Conservation (phyloP, 768 basidiomycete genomes). For the Tricholoma sp. region DNA sequence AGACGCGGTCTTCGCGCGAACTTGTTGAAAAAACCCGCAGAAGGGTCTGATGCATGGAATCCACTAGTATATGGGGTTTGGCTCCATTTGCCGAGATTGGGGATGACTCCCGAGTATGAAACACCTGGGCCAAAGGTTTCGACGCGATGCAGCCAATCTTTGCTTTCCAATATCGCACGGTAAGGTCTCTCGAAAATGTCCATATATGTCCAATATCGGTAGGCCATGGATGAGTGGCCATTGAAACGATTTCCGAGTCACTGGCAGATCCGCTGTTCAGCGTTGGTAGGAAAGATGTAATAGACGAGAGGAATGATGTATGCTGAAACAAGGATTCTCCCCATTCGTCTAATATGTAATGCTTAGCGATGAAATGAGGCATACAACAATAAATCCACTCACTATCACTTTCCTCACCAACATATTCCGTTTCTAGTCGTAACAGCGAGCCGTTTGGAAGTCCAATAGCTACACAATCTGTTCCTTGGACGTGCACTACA, state of each 20-base stretch:
- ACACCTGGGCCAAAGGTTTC: conserved; percentile 39
- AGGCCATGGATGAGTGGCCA: conserved; percentile 71
- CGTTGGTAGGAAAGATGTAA: conserved; percentile 61
- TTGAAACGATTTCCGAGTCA: conserved; percentile 60
- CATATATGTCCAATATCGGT: conserved; percentile 73
- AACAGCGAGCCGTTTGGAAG: conserved; percentile 59
- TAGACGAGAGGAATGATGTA: conserved; percentile 59
- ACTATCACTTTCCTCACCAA: conserved; percentile 58
- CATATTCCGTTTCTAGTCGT: conserved; percentile 61
- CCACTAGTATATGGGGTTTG: conserved; percentile 46
- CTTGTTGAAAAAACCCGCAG: conserved; percentile 55
- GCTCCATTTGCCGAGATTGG: conserved; percentile 23
- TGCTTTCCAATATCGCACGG: conserved; percentile 80
- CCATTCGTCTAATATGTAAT: conserved; percentile 56
- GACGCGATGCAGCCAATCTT: conserved; percentile 69
- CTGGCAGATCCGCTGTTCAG: conserved; percentile 40
- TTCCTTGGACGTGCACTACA: conserved; percentile 62
- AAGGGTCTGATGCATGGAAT: conserved; percentile 56
- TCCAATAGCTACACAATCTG: conserved; percentile 60
- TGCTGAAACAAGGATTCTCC: conserved; percentile 60
- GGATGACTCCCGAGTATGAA: conserved; percentile 26
- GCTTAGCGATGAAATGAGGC: conserved; percentile 8
- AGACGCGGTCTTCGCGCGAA: conserved; percentile 46
- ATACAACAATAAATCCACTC: conserved; percentile 18
- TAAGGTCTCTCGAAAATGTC: conserved; percentile 84